A percentile compares a stretch with the other conserved stretches of the same genome.
These are phyloP conservation scores for Wickerhamiella nectarea DNA, from an alignment of 805 yeast species.

Conservation along the genomic window DNA sequence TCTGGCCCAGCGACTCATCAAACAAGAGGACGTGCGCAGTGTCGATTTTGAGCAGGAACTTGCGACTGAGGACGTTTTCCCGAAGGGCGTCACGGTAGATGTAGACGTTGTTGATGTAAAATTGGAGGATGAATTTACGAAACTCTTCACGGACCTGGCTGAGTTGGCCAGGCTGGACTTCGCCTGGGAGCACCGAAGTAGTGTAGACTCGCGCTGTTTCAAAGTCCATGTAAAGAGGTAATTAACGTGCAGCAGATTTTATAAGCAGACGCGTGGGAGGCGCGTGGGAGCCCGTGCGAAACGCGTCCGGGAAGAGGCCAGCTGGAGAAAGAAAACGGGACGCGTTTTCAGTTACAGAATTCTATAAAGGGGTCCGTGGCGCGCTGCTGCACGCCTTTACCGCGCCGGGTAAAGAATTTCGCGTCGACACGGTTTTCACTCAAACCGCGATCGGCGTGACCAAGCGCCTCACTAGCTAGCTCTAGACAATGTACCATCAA, in stretches of 20 bases:
- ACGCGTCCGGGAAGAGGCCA: not conserved
- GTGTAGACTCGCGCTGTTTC: constrained; percentile 28
- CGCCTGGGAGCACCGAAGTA: constrained; percentile 82
- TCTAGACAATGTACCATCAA: too few species aligned
- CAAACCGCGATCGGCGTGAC: too few species aligned
- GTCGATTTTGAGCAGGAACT: constrained; percentile 59
- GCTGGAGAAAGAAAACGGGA: not conserved
- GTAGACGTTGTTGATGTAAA: constrained; percentile 68
- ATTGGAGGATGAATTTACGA: constrained; percentile 69
- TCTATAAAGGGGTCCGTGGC: too few species aligned
- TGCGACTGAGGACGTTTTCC: constrained; percentile 67
- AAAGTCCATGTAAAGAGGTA: constrained; percentile 25
- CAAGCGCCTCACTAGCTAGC: too few species aligned
- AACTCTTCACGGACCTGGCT: constrained; percentile 33
- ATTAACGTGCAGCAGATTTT: constrained; percentile 1
- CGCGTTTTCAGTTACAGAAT: too few species aligned
- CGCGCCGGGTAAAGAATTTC: too few species aligned
- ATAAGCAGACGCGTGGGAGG: not conserved
- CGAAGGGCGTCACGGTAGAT: constrained; percentile 77
- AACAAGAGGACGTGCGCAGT: constrained; percentile 75
- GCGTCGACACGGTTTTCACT: too few species aligned
- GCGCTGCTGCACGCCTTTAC: too few species aligned
- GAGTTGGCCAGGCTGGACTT: constrained; percentile 26
- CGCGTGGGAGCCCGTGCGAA: not conserved
- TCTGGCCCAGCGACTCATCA: constrained; percentile 79